Conservation (phyloP, 176 grass and related monocot species). For the Oryza australiensis region DNA sequence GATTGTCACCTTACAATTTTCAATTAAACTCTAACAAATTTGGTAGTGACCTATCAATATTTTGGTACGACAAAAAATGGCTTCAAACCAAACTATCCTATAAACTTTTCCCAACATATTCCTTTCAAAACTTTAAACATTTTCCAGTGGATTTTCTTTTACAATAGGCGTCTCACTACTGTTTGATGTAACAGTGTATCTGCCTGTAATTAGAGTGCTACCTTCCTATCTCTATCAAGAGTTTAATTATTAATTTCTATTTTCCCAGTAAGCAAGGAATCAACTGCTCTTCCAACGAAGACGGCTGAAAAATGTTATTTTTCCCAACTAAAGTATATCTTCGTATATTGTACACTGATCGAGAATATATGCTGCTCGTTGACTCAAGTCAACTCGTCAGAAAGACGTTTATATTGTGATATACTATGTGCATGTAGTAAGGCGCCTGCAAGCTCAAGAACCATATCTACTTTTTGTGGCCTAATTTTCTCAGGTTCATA, state of each 20-base stretch:
- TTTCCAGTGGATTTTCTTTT: neutral
- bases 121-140: neutral
- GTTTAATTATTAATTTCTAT: neutral
- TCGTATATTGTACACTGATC: neutral
- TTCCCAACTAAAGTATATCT: neutral
- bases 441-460: neutral
- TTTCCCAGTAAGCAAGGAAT: neutral
- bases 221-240: neutral
- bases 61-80: too few species aligned
- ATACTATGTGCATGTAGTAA: neutral
- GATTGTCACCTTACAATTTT: too few species aligned
- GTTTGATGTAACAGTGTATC: neutral
- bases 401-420: neutral
- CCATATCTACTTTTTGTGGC: neutral
- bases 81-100: too few species aligned
- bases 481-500: neutral
- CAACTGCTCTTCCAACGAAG: neutral
- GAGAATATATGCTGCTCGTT: neutral
- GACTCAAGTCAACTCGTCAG: neutral
- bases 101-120: neutral
- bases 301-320: neutral
- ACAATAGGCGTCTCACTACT: neutral
- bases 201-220: neutral
- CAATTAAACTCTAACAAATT: too few species aligned
- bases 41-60: too few species aligned